phyloP scores from a whole-genome alignment of 768 basidiomycete species.

The Phanerodontia chrysosporium region DNA sequence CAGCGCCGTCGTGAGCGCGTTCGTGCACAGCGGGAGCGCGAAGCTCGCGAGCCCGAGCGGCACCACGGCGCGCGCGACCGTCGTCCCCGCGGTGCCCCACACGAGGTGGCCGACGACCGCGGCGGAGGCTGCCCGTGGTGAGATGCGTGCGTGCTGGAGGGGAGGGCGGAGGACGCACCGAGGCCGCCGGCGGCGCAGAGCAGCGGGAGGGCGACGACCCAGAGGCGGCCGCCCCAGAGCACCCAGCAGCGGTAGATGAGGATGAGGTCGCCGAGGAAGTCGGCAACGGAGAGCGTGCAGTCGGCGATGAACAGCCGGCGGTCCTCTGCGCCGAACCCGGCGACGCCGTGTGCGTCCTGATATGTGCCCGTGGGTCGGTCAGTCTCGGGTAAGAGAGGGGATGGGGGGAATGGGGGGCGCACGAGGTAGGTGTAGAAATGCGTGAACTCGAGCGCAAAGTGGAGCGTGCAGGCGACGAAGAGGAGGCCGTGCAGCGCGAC shows the following conservation, averaged over 20 bases:
- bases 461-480: conserved; percentile 30
- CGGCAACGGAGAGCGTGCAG: conserved; percentile 30
- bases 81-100: conserved; percentile 26
- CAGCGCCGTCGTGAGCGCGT: conserved; percentile 36
- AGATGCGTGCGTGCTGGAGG: too few species aligned
- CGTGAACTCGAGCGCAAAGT: conserved; percentile 32
- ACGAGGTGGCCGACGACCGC: conserved; percentile 3
- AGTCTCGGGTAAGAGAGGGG: not conserved
- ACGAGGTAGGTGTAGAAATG: conserved; percentile 32
- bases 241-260: conserved; percentile 42
- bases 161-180: conserved; percentile 21
- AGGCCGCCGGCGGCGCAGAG: conserved; percentile 30
- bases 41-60: conserved; percentile 34
- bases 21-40: conserved; percentile 36
- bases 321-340: conserved; percentile 28
- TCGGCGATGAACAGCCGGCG: conserved; percentile 28
- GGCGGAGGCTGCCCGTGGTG: too few species aligned
- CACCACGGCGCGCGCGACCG: conserved; percentile 30
- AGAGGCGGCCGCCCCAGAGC: conserved; percentile 33
- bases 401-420: conserved; percentile 4
- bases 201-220: conserved; percentile 30
- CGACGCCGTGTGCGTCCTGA: conserved; percentile 25
- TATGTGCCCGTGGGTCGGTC: too few species aligned
- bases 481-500: conserved; percentile 26
- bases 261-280: conserved; percentile 32